A percentile compares a stretch with the other conserved stretches of the same genome.
Conservation (phyloP, 805 yeast species). For the Cyberlindnera euphorbiae region DNA sequence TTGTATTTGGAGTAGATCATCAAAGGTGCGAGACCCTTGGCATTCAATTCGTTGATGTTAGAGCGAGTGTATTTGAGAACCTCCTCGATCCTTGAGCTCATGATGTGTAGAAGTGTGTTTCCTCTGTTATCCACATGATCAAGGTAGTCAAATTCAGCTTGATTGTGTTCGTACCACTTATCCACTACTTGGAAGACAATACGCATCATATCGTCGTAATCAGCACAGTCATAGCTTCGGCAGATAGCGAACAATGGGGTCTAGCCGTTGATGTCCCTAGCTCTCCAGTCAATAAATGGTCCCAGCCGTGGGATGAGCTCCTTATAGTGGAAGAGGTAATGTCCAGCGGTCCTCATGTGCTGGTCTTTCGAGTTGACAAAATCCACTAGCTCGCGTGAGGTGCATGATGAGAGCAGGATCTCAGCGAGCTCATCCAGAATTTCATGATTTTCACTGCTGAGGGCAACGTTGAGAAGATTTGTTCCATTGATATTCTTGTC, state of each 20-base stretch:
- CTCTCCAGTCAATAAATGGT: constrained; percentile 59
- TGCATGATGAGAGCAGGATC: constrained; percentile 37
- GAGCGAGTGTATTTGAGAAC: constrained; percentile 34
- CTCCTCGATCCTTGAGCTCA: constrained; percentile 44
- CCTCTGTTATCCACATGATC: constrained; percentile 72
- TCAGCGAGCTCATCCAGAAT: constrained; percentile 44
- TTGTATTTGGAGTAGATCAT: constrained; percentile 67
- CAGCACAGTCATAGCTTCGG: constrained; percentile 73
- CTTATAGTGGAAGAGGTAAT: constrained; percentile 58
- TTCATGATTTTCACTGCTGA: constrained; percentile 47
- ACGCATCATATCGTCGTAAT: constrained; percentile 47
- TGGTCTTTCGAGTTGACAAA: constrained; percentile 51
- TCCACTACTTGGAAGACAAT: constrained; percentile 41
- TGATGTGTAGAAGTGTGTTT: constrained; percentile 71
- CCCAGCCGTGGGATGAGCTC: constrained; percentile 53
- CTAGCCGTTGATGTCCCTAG: constrained; percentile 58
- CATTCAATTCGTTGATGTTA: constrained; percentile 58
- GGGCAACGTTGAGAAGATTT: constrained; percentile 56
- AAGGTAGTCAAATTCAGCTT: constrained; percentile 36
- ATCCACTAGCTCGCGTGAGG: constrained; percentile 38
- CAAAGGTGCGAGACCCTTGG: constrained; percentile 60
- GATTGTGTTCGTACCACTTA: constrained; percentile 35
- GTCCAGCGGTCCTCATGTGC: constrained; percentile 62
- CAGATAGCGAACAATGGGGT: constrained; percentile 77
- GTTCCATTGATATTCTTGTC: constrained; percentile 54